A percentile compares a stretch with the other conserved stretches of the same genome.
phyloP scores from a whole-genome alignment of 2,329 filamentous ascomycete species.

The Curvularia spicifera region DNA sequence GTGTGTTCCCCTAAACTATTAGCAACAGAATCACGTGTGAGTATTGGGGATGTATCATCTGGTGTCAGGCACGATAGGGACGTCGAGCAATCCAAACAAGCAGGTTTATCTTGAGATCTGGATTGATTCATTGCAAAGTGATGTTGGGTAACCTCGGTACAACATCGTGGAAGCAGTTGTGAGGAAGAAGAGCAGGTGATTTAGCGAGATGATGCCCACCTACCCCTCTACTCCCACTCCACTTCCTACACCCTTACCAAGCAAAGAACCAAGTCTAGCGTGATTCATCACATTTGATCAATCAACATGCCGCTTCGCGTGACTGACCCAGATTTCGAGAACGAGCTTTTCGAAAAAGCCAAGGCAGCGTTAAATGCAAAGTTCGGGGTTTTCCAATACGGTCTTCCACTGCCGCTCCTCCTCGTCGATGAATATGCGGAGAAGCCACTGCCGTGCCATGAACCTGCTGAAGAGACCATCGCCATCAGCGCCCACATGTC shows the following conservation, averaged over 20 bases:
- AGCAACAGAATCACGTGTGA: neutral
- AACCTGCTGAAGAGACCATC: conserved; percentile 18
- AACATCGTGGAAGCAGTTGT: no score
- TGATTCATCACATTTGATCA: conserved; percentile 3
- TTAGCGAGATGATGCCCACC: neutral
- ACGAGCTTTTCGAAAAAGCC: conserved; percentile 13
- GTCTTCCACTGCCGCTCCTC: conserved; percentile 19
- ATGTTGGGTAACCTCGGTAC: no score
- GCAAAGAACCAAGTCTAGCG: neutral
- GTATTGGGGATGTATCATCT: neutral
- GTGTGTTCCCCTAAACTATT: neutral
- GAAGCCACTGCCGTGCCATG: conserved; percentile 12
- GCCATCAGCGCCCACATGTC: conserved; percentile 18
- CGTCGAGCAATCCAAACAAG: neutral
- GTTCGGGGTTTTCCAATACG: conserved; percentile 13
- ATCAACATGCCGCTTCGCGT: conserved; percentile 19
- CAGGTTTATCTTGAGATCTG: no score
- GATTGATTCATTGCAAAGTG: no score
- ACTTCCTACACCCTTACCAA: neutral
- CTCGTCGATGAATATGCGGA: conserved; percentile 16
- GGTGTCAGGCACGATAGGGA: neutral
- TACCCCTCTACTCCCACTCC: neutral
- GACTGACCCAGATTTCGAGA: conserved; percentile 19
- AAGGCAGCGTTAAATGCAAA: conserved; percentile 21
- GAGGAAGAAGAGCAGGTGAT: no score